These are phyloP conservation scores for Spathaspora sp. DNA, from an alignment of 805 yeast genomes.

Conservation along the genomic window DNA sequence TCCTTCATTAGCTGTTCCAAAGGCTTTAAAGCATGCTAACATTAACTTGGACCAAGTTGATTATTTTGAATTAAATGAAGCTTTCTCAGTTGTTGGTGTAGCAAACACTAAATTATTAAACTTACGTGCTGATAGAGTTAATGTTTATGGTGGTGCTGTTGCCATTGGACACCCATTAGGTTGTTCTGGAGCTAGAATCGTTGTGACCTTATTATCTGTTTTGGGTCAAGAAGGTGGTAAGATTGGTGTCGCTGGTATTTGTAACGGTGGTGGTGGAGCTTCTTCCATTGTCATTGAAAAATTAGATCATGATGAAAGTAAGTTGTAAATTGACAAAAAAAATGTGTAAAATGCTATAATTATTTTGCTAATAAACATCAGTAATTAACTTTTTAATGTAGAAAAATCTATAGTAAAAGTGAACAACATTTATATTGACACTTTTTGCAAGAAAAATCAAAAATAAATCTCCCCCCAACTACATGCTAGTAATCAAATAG, in stretches of 20 bases:
- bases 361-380: background rate
- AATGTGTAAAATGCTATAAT: background rate
- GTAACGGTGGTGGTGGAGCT: conserved; percentile 99
- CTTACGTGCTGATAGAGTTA: conserved; percentile 64
- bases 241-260: conserved; percentile 91
- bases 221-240: conserved; percentile 76
- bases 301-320: conserved; percentile 32
- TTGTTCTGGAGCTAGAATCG: conserved; percentile 90
- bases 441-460: no score
- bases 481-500: no score
- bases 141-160: conserved; percentile 94
- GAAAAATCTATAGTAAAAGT: no score
- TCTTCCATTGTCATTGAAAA: conserved; percentile 86
- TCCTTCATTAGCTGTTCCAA: conserved; percentile 92
- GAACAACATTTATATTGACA: no score
- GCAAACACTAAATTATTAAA: conserved; percentile 76
- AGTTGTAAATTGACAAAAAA: conserved; percentile 21
- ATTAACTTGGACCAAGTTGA: conserved; percentile 66
- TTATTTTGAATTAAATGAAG: conserved; percentile 95
- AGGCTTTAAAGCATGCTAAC: conserved; percentile 87
- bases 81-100: conserved; percentile 93
- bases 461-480: no score
- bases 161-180: conserved; percentile 96
- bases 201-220: conserved; percentile 80
- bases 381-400: no score